Conservation (phyloP, 2,329 filamentous ascomycete genomes). For the Westerdykella sp. region DNA sequence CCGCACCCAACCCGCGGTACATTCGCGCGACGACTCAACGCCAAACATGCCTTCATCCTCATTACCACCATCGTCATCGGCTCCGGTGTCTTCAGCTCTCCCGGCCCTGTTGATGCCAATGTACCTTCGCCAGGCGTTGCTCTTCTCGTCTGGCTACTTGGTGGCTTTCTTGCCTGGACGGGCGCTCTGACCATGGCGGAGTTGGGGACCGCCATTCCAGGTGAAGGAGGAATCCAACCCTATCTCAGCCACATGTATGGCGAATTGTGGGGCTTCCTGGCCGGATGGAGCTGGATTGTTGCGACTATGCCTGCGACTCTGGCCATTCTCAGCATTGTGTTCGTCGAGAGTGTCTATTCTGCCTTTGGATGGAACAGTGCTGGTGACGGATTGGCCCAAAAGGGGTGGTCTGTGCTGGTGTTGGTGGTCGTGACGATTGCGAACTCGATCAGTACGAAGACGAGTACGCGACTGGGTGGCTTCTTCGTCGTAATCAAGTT, state of each 20-base stretch:
- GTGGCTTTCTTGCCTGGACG: constrained; percentile 58
- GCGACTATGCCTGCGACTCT: constrained; percentile 60
- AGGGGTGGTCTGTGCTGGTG: constrained; percentile 35
- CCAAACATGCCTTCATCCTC: constrained; percentile 48
- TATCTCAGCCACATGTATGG: constrained; percentile 58
- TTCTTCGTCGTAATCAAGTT: constrained; percentile 37
- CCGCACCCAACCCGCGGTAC: constrained; percentile 14
- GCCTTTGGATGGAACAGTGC: constrained; percentile 53
- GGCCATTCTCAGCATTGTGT: constrained; percentile 59
- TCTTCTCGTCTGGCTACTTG: constrained; percentile 56
- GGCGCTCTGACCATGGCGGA: constrained; percentile 58
- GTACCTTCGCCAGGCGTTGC: constrained; percentile 56
- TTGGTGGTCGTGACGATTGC: constrained; percentile 35
- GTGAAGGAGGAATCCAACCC: constrained; percentile 59
- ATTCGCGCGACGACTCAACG: constrained; percentile 28
- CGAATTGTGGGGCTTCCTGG: constrained; percentile 55
- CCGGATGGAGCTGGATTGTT: constrained; percentile 61
- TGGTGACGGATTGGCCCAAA: constrained; percentile 37
- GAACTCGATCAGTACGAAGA: constrained; percentile 43
- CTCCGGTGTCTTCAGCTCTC: constrained; percentile 60
- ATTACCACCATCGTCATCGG: constrained; percentile 61
- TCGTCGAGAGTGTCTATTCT: constrained; percentile 42
- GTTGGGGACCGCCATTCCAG: constrained; percentile 57
- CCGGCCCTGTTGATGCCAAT: constrained; percentile 57
- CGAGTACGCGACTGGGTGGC: constrained; percentile 34